phyloP scores from a whole-genome alignment of 1,284 basidiomycete species.

The Ganoderma lucidum region DNA sequence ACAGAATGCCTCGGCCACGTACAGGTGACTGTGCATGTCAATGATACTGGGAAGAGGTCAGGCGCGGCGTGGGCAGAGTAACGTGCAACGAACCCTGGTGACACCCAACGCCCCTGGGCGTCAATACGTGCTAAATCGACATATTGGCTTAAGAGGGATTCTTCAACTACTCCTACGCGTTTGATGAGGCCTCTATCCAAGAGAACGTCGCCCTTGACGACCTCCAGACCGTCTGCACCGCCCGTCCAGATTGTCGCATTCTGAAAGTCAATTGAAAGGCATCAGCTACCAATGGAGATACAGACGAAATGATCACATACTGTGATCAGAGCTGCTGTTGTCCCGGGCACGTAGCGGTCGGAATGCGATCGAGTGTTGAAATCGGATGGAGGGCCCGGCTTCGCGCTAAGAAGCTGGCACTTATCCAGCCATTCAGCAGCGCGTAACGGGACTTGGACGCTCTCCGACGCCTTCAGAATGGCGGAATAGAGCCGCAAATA shows the following conservation, averaged over 20 bases:
- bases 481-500: background rate
- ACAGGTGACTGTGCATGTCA: constrained; percentile 32
- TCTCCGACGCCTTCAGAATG: constrained; percentile 23
- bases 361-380: constrained; percentile 62
- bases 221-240: constrained; percentile 55
- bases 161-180: constrained; percentile 53
- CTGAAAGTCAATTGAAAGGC: constrained; percentile 33
- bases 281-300: background rate
- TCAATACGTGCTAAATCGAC: constrained; percentile 25
- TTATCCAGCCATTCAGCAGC: constrained; percentile 42
- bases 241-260: constrained; percentile 77
- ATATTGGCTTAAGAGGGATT: background rate
- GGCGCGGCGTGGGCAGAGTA: constrained; percentile 1
- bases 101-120: constrained; percentile 32
- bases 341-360: constrained; percentile 75
- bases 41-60: constrained; percentile 23
- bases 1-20: background rate
- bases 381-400: constrained; percentile 51
- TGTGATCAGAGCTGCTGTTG: constrained; percentile 55
- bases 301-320: constrained; percentile 14
- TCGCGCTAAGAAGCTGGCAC: constrained; percentile 48
- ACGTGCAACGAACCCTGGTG: constrained; percentile 31
- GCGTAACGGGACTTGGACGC: constrained; percentile 36
- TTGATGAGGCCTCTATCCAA: constrained; percentile 63
- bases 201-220: constrained; percentile 60